Evolutionary conservation across 164 flowering plant species (phyloP), one percentile per base, ranked within the genome.

Genomic region (Macadamia tetraphylla): DNA sequence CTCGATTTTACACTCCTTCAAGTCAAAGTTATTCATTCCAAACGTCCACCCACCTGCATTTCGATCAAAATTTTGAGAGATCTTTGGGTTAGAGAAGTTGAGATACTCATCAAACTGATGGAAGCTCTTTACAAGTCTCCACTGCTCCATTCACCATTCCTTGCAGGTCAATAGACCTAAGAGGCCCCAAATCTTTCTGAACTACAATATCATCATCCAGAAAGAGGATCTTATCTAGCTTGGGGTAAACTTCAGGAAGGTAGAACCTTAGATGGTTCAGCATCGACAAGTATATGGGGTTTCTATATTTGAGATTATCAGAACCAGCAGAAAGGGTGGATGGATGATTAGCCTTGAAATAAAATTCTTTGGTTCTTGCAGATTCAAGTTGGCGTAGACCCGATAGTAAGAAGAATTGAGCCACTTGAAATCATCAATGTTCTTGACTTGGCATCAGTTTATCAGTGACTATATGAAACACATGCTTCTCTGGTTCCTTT

Each of bases 191-290:
- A 40, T 69, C 72, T 44, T 62, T 69, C 66, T 62, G 72, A 10
- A 69, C 72, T 14, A 69, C 72, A 11, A 62, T 62, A 43, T 69
- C 72, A 40, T 63, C 72, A 43, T 70, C 72, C 14, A 70, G 48
- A 63, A 70, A 70, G 12, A 70, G 40, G 1, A 70, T 63, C 52
- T 55, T 35, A 30, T 63, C 51, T 11, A 70, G 30, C 59, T 62
- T 63, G 9, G 72, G 72, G 62, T 62, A 70, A 3, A 70, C 59
- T 52, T 70, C 66, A 23, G 72, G 72, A 30, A 70, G 55, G 56
- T 70, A 70, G 15, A 70, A 70, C 56, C 72, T 55, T 13, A 63
- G 53, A 46, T 70, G 67, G 67, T 70, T 70, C 29, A 62, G 56
- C 66, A 70, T 63, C 1, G 72, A 70, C 42, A 70, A 60, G 17